Evolutionary conservation across 2,329 filamentous ascomycete genomes (phyloP).

Genomic region (Boeremia exigua): DNA sequence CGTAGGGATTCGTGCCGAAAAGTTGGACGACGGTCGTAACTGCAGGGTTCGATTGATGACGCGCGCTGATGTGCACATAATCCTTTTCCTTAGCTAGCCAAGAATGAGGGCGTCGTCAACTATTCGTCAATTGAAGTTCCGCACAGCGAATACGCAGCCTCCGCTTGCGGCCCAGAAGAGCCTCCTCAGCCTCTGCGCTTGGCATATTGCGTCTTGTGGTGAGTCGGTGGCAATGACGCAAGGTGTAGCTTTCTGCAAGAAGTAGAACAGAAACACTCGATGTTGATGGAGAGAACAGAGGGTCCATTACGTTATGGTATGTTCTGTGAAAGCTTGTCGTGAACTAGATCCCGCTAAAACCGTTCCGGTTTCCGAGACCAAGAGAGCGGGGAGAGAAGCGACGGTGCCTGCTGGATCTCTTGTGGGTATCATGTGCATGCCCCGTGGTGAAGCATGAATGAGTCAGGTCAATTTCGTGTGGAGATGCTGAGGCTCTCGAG

Average conservation of each 20-base stretch:
- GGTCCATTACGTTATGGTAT: constrained; percentile 12
- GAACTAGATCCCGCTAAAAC: constrained; percentile 8
- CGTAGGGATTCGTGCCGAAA: not conserved
- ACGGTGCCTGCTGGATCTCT: not conserved
- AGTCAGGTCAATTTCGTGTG: not conserved
- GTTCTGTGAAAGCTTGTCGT: constrained; percentile 9
- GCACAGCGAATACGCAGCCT: not conserved
- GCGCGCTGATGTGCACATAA: constrained; percentile 20
- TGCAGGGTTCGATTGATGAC: constrained; percentile 16
- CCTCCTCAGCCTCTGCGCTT: constrained; percentile 19
- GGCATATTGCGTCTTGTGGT: constrained; percentile 19
- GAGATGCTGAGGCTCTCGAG: not conserved
- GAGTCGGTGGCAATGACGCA: constrained; percentile 25
- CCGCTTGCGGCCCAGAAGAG: constrained; percentile 16
- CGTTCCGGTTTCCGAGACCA: constrained; percentile 9
- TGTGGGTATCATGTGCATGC: not conserved
- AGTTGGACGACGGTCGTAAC: constrained; percentile 1
- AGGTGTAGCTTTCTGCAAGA: constrained; percentile 1
- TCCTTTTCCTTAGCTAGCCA: constrained; percentile 3
- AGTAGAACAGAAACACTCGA: not conserved
- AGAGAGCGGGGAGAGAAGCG: not conserved
- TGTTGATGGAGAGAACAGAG: not conserved
- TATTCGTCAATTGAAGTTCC: not conserved
- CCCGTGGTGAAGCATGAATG: not conserved
- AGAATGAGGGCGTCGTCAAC: constrained; percentile 3